Evolutionary conservation across 148 eudicot species (phyloP), one percentile per base, ranked within the genome.

Genomic region (Fagopyrum esculentum): DNA sequence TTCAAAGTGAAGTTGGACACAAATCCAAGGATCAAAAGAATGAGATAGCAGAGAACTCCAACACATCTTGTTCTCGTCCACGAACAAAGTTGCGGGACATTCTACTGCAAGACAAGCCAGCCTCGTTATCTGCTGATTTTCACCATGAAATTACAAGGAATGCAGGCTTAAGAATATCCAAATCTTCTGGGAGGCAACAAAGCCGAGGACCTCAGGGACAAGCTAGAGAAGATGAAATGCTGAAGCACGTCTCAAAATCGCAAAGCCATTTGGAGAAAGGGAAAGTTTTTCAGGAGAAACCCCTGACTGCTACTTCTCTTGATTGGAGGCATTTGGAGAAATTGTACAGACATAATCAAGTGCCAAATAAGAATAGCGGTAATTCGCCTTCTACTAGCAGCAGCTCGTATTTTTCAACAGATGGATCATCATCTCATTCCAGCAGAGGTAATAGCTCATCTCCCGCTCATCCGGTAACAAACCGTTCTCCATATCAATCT

Each of bases 241-340:
- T 91, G 68, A 87, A 81, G 77, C 85, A 88, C 83, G 89, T 91
- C 92, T 91, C 98, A 56, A 85, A 82, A 43, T 79, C 88, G 80
- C 94, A 93, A 0, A 84, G 83, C 76, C 89, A 81, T 75, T 83
- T 87, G 87, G 92, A 88, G 81, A 87, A 79, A 79, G 89, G 89
- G 46, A 81, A 82, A 56, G 79, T 73, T 44, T 77, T 46, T 48
- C 82, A 79, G 75, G 97, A 91, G 71, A 93, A 85, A 81, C 79
- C 89, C 59, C 81, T 85, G 73, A 85, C 72, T 73, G 77, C 89
- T 74, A 97, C 95, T 73, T 97, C 91, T 69, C 89, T 88, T 45
- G 88, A 93, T 75, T 89, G 91, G 89, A 74, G 81, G 19, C 83
- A 77, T 29, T 75, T 91, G 73, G 91, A 93, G 63, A 91, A 91